Evolutionary conservation across 768 basidiomycete genomes (phyloP).

Genomic region (Trametes cinnabarina): DNA sequence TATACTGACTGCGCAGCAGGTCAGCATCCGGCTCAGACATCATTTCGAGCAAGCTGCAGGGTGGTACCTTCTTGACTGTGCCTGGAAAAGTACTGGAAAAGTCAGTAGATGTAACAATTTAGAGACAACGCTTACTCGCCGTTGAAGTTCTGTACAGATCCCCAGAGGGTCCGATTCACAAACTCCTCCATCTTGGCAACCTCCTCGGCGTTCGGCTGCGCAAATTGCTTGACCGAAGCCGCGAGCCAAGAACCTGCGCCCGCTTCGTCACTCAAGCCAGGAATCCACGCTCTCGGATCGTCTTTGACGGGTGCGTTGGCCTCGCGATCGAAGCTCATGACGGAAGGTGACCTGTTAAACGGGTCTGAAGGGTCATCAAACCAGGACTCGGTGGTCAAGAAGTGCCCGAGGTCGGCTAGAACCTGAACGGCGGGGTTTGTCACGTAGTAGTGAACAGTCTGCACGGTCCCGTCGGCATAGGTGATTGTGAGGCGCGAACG

Average conservation of each 20-base stretch:
- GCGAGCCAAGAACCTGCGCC: constrained; percentile 59
- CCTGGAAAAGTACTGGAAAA: no score
- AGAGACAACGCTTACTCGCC: constrained; percentile 32
- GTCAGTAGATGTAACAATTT: no score
- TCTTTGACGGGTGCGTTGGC: constrained; percentile 49
- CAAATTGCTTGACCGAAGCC: constrained; percentile 55
- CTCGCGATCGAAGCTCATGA: constrained; percentile 53
- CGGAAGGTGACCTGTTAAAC: constrained; percentile 51
- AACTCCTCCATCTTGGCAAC: constrained; percentile 52
- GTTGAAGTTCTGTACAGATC: constrained; percentile 50
- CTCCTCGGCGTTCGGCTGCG: constrained; percentile 52
- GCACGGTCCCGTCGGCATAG: constrained; percentile 49
- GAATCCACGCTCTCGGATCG: constrained; percentile 57
- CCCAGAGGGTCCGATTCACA: constrained; percentile 45
- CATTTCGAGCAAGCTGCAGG: no score
- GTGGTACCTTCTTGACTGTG: constrained; percentile 49
- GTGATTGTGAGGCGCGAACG: constrained; percentile 48
- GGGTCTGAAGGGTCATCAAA: constrained; percentile 49
- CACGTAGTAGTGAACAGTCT: constrained; percentile 53
- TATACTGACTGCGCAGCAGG: constrained; percentile 41
- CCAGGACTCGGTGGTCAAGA: constrained; percentile 55
- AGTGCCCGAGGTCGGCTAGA: constrained; percentile 50
- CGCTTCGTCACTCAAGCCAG: constrained; percentile 59
- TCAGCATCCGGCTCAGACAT: not conserved
- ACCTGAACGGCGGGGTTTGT: constrained; percentile 45